A percentile compares a stretch with the other conserved stretches of the same genome.
Evolutionary conservation across 345 rosid genomes (phyloP).

Genomic region (Pseudoturritis turrita): DNA sequence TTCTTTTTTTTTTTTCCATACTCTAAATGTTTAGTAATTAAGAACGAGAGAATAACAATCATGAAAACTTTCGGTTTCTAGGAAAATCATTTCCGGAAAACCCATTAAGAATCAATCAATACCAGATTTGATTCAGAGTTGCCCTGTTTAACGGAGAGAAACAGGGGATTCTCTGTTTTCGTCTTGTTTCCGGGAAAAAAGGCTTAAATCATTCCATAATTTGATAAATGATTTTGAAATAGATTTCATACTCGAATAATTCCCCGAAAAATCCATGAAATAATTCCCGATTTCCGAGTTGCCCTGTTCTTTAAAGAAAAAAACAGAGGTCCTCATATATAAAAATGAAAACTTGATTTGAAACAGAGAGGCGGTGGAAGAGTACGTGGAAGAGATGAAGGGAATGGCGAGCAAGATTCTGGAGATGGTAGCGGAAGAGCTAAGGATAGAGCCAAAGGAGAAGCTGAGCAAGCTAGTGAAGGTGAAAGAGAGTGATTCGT

Average conservation of each 20-base stretch:
- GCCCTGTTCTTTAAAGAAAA: not conserved
- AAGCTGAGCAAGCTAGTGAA: slow-evolving; percentile 56
- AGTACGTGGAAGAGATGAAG: slow-evolving; percentile 55
- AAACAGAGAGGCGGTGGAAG: slow-evolving; percentile 50
- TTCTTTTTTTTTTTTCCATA: too few relatives aligned
- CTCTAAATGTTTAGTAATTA: not conserved
- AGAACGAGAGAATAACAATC: too few relatives aligned
- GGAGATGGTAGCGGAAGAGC: slow-evolving; percentile 64
- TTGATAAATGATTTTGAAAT: not conserved
- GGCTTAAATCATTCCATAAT: not conserved
- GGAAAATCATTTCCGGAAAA: not conserved
- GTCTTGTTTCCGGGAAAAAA: not conserved
- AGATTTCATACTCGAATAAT: too few relatives aligned
- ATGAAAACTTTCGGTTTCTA: too few relatives aligned
- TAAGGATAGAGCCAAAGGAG: slow-evolving; percentile 47
- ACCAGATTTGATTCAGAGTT: not conserved
- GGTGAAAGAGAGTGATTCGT: slow-evolving; percentile 65
- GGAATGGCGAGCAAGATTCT: slow-evolving; percentile 57
- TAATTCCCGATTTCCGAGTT: not conserved
- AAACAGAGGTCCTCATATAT: not conserved
- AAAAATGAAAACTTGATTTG: not conserved
- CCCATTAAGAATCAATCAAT: too few relatives aligned
- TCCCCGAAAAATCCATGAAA: not conserved
- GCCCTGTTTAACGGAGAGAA: not conserved
- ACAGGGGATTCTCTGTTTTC: not conserved